Base-by-base conservation (phyloP, 2,329 filamentous ascomycete species). In the Decorospora gaudefroyi region DNA sequence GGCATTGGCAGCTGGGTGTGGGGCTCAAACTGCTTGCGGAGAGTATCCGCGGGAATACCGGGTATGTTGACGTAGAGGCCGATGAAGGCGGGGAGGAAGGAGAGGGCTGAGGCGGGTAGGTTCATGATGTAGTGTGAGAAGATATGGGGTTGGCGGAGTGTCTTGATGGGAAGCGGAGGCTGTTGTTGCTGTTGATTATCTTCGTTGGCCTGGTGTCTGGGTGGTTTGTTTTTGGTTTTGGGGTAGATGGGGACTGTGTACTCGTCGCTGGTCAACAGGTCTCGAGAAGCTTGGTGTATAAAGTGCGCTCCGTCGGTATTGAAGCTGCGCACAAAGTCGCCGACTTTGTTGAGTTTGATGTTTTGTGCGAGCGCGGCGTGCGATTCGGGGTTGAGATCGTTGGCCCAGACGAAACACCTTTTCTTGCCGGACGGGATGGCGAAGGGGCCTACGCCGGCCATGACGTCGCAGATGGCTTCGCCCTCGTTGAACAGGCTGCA, bases 51-150 rank as follows among this genome's bases (percentile, higher is more conserved):
- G 1, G 64, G 42, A 1, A 62, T 31, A 23, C 55, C 55, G 3
- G 65, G 61, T 1, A 69, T 84, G 16, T 82, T 78, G n/a, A 80
- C 74, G 67, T 96, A 97, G 11, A 96, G 72, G 4, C 93, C 92
- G 13, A 84, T 81, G 76, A 90, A 95, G 9, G 77, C 75, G 19
- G 82, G 76, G 61, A 96, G 78, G 67, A 99, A 99, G 46, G 87
- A 85, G 48, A 93, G 85, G 1, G 93, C 92, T 1, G 84, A 87
- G 1, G 91, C 93, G 0, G 93, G 93, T 11, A 99, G 85, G 72
- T 99, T 99, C 89, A 99, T 96, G 55, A 97, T 87, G 69, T 91
- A 99, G 74, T 97, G 93, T n/a, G 84, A 80, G 67, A 97, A 88
- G 25, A 85, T 85, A 2, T 79, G 78, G 2, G 92, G 92, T 31